Evolutionary conservation across 129 eudicot genomes (phyloP).

Genomic region (Heracleum sosnowskyi): DNA sequence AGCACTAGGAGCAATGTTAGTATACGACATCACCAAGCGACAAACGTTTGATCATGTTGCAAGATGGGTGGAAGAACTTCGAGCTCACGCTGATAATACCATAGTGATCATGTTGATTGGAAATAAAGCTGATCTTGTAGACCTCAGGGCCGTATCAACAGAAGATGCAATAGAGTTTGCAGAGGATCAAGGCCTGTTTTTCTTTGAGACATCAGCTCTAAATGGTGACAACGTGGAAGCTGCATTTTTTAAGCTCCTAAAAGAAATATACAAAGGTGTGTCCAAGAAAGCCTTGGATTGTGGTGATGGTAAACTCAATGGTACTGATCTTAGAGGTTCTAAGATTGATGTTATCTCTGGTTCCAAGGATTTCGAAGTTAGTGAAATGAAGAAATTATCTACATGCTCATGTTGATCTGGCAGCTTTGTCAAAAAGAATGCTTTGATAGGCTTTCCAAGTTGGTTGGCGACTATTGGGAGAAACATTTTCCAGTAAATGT

Average conservation of each 20-base stretch:
- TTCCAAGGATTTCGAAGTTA: constrained; percentile 47
- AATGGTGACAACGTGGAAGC: constrained; percentile 77
- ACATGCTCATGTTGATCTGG: constrained; percentile 46
- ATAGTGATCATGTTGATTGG: constrained; percentile 67
- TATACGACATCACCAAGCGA: constrained; percentile 73
- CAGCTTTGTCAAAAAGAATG: neutral
- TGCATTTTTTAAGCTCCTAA: constrained; percentile 56
- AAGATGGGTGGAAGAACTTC: constrained; percentile 81
- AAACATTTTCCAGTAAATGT: too few species aligned
- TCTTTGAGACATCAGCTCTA: constrained; percentile 77
- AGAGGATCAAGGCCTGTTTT: constrained; percentile 52
- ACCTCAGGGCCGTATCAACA: constrained; percentile 47
- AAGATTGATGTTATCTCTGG: constrained; percentile 49
- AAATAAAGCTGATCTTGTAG: constrained; percentile 71
- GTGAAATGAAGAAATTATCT: constrained; percentile 72
- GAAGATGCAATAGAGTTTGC: constrained; percentile 79
- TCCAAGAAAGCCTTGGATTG: constrained; percentile 61
- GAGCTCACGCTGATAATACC: constrained; percentile 62
- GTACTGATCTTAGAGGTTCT: constrained; percentile 41
- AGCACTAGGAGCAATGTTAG: constrained; percentile 78
- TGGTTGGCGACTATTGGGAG: neutral
- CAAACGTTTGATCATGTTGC: constrained; percentile 66
- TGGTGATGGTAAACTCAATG: constrained; percentile 26
- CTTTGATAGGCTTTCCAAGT: neutral
- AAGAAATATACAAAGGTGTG: constrained; percentile 48